Base-by-base conservation (phyloP, 2,329 filamentous ascomycete species). In the Bipolaris victoriae region DNA sequence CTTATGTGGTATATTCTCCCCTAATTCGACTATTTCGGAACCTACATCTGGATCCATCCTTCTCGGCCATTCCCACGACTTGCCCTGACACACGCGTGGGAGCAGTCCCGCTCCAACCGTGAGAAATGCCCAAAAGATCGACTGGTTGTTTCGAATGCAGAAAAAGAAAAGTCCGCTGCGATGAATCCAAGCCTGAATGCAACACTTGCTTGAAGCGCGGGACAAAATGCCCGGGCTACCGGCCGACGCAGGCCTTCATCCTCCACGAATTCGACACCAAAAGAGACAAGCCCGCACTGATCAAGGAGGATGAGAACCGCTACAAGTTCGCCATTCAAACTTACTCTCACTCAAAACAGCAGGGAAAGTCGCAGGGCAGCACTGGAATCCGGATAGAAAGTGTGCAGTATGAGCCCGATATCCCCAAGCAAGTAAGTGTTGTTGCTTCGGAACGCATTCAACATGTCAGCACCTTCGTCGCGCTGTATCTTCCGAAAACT, bases 61-160 rank as follows among this genome's bases (percentile, higher is more conserved):
- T 45, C 22, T 50, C 26, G 7, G 24, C 29, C 26, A 22, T 24
- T 40, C 9, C 20, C 20, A 31, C 31, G 37, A 24, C 36, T 18
- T 22, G 31, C 16, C 29, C 48, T 36, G 26, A 49, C 1, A 26
- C 39, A 15, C 41, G 52, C 60, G 60, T 52, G 48, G 59, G 16
- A 49, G 33, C 16, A 43, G 55, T 52, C 50, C 49, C 48, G 52
- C 51, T 31, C 52, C 48, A 44, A 37, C 52, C 60, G 45, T 57
- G 48, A 65, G 61, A 24, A 76, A 76, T 76, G 73, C 73, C 73
- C 37, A 76, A 75, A 55, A 67, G 73, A 55, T 74, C 71, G 29
- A 62, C 67, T 35, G 73, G 73, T 37, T 76, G 73, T 62, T 76
- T 76, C 56, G 68, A 71, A 57, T 76, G 73, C 59, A 71, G 73